phyloP scores from a whole-genome alignment of 2,329 filamentous ascomycete genomes.

The Gyromitra esculenta region DNA sequence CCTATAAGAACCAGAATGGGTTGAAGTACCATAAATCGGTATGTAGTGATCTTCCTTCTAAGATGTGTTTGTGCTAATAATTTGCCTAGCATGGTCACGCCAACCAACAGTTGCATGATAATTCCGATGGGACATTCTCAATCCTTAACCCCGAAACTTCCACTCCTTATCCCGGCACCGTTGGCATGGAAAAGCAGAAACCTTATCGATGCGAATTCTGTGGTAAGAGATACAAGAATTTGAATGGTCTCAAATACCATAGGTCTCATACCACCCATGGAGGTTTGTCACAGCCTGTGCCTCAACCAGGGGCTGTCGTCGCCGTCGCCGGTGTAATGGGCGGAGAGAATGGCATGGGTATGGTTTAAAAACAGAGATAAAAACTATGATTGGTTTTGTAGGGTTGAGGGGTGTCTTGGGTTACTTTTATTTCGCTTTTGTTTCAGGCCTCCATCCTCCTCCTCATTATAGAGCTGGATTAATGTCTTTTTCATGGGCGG shows the following conservation, averaged over 20 bases:
- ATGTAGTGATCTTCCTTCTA: conserved; percentile 59
- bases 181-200: conserved; percentile 99
- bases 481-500: conserved; percentile 48
- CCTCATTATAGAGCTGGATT: conserved; percentile 33
- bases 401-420: conserved; percentile 11
- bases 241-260: conserved; percentile 96
- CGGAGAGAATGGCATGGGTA: conserved; percentile 50
- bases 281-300: conserved; percentile 45
- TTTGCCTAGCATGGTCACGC: conserved; percentile 79
- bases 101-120: conserved; percentile 95
- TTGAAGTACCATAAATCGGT: conserved; percentile 85
- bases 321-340: conserved; percentile 54
- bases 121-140: conserved; percentile 95
- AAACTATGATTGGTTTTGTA: conserved; percentile 5
- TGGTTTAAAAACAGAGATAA: conserved; percentile 33
- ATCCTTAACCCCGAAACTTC: conserved; percentile 97
- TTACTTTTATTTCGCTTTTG: conserved; percentile 18
- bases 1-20: conserved; percentile 99
- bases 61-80: conserved; percentile 49
- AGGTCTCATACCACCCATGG: conserved; percentile 61
- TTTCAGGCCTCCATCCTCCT: conserved; percentile 22
- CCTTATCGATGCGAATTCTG: conserved; percentile 97
- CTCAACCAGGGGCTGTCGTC: conserved; percentile 51
- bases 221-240: conserved; percentile 98
- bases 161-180: conserved; percentile 89